Percentiles rank a stretch among this genome's conserved stretches.
Evolutionary conservation across 306 rosid genomes (phyloP).

Genomic region (Arachis hypogaea): DNA sequence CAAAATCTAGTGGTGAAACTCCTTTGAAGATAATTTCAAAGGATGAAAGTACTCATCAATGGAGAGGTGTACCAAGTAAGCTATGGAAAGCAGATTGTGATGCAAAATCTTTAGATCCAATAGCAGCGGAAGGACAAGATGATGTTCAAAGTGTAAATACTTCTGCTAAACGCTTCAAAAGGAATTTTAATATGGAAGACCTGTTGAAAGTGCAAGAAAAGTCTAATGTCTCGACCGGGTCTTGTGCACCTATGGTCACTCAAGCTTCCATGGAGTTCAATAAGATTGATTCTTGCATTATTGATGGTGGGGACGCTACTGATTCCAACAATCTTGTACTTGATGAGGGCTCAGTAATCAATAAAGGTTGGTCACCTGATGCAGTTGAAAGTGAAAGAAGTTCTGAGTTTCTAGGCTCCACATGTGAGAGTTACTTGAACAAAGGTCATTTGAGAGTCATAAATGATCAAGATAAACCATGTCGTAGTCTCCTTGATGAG

Average conservation of each 20-base stretch:
- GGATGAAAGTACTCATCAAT: conserved; percentile 47
- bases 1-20: conserved; percentile 39
- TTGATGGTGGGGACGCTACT: conserved; percentile 48
- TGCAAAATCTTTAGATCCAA: conserved; percentile 38
- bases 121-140: conserved; percentile 43
- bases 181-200: conserved; percentile 29
- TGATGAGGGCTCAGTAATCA: conserved; percentile 68
- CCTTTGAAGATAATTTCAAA: conserved; percentile 42
- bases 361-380: conserved; percentile 58
- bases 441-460: conserved; percentile 40
- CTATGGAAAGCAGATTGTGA: conserved; percentile 48
- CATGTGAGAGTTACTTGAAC: conserved; percentile 41
- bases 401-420: conserved; percentile 43
- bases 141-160: conserved; percentile 39
- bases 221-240: conserved; percentile 62
- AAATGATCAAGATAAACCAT: conserved; percentile 52
- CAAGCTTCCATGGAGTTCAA: conserved; percentile 53
- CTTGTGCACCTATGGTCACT: conserved; percentile 58
- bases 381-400: conserved; percentile 56
- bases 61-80: conserved; percentile 74
- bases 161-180: conserved; percentile 41
- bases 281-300: conserved; percentile 48
- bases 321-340: conserved; percentile 45
- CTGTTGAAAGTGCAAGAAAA: conserved; percentile 52
- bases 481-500: conserved; percentile 59